Conservation (phyloP, 2,329 filamentous ascomycete genomes). For the Nectriaceae sp. region DNA sequence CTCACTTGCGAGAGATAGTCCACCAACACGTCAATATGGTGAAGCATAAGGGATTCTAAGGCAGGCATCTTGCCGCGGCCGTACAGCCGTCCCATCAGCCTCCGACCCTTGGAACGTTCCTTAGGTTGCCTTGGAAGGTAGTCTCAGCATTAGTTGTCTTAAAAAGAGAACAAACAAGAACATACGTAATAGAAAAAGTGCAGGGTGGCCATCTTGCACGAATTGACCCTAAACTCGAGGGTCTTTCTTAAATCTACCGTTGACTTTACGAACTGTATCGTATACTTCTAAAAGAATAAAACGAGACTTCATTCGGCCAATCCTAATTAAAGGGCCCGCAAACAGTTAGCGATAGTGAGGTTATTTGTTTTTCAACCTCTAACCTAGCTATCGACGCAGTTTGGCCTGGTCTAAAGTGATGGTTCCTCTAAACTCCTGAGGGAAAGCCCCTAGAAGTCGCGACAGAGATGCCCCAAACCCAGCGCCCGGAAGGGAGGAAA, state of each 20-base stretch:
- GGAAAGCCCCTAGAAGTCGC: conserved; percentile 23
- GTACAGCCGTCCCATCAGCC: conserved; percentile 31
- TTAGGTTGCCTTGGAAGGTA: conserved; percentile 19
- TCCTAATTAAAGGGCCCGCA: conserved; percentile 21
- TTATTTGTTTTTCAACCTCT: neutral
- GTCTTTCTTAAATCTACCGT: conserved; percentile 27
- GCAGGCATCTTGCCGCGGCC: conserved; percentile 28
- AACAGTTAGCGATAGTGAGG: neutral
- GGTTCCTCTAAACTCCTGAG: conserved; percentile 20
- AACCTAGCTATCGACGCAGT: conserved; percentile 23
- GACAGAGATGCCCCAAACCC: conserved; percentile 21
- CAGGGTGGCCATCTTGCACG: conserved; percentile 29
- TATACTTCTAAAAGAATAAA: conserved; percentile 30
- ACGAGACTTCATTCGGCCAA: conserved; percentile 28
- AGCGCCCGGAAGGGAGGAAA: too few species aligned
- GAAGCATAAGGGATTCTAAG: conserved; percentile 24
- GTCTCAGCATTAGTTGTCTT: too few species aligned
- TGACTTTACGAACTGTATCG: conserved; percentile 24
- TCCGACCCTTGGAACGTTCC: conserved; percentile 29
- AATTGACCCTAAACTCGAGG: conserved; percentile 30
- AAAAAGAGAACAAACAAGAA: neutral
- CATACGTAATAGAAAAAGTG: conserved; percentile 31
- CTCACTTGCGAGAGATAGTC: neutral
- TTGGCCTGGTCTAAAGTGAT: conserved; percentile 22
- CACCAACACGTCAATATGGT: conserved; percentile 21